These are phyloP conservation scores for Colletotrichum navitas DNA, from an alignment of 2,329 filamentous ascomycete genomes.

Conservation along the genomic window DNA sequence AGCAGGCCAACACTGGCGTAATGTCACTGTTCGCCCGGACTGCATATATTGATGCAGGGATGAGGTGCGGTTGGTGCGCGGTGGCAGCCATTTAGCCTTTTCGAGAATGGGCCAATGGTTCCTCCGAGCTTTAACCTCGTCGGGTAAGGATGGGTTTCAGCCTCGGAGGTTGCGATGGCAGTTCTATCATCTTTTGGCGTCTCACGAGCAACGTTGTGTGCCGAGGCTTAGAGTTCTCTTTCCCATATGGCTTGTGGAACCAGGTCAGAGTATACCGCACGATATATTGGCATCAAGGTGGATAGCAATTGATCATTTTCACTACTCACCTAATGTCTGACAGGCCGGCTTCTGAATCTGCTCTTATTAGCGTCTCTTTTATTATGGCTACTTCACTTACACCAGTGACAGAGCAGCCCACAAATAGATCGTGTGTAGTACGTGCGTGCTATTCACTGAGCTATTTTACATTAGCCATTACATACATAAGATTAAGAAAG, in stretches of 20 bases:
- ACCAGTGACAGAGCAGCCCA: no score
- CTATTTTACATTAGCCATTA: no score
- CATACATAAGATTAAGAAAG: no score
- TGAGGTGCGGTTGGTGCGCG: conserved; percentile 18
- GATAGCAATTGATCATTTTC: neutral
- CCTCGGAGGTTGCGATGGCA: conserved; percentile 8
- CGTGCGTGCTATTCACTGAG: no score
- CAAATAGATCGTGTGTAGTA: no score
- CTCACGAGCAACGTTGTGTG: neutral
- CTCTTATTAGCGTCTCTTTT: no score
- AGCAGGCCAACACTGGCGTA: conserved; percentile 1
- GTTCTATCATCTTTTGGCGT: neutral
- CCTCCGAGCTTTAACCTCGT: conserved; percentile 24
- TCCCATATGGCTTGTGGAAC: rapidly evolving
- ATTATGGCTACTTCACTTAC: no score
- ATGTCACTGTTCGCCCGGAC: neutral
- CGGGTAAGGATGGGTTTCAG: neutral
- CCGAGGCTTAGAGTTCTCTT: neutral
- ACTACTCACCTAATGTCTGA: no score
- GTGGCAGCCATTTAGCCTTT: conserved; percentile 16
- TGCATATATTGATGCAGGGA: conserved; percentile 3
- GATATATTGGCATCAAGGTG: neutral
- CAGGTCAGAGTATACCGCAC: neutral
- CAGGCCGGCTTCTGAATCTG: no score
- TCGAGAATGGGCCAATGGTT: conserved; percentile 19